Percentiles rank a stretch among this genome's conserved stretches.
Conservation (phyloP, 2,329 filamentous ascomycete species). For the Fusarium staphyleae region DNA sequence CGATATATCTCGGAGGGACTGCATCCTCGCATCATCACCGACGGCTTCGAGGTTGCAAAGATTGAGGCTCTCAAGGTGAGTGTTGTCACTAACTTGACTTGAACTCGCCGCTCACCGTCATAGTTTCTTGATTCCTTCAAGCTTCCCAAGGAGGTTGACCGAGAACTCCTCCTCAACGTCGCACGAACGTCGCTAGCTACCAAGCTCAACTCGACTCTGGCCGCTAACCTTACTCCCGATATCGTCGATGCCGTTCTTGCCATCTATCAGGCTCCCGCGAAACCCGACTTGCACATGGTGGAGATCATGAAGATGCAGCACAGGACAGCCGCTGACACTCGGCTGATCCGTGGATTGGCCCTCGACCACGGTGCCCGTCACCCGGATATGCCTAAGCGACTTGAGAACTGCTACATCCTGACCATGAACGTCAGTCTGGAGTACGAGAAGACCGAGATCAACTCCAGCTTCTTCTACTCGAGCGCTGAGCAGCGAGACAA, state of each 20-base stretch:
- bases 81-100: not conserved
- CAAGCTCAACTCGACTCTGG: slow-evolving; percentile 89
- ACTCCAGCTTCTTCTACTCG: slow-evolving; percentile 98
- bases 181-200: slow-evolving; percentile 94
- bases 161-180: slow-evolving; percentile 91
- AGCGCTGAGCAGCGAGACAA: slow-evolving; percentile 97
- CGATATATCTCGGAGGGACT: slow-evolving; percentile 96
- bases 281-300: slow-evolving; percentile 98
- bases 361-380: slow-evolving; percentile 95
- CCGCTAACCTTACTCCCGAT: slow-evolving; percentile 88
- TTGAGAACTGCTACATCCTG: slow-evolving; percentile 94
- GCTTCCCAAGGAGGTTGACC: slow-evolving; percentile 84
- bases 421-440: slow-evolving; percentile 96
- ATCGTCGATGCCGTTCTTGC: slow-evolving; percentile 96
- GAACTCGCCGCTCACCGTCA: slow-evolving; percentile 13
- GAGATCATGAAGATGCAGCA: slow-evolving; percentile 99
- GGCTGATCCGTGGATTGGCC: slow-evolving; percentile 90
- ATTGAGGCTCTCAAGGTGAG: slow-evolving; percentile 83
- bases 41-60: slow-evolving; percentile 98
- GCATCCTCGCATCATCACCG: slow-evolving; percentile 94
- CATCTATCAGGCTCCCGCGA: slow-evolving; percentile 87
- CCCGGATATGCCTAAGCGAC: slow-evolving; percentile 96
- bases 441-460: slow-evolving; percentile 99
- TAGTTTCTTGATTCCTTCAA: slow-evolving; percentile 96
- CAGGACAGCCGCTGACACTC: slow-evolving; percentile 92